Percentiles rank a stretch among this genome's conserved stretches.
phyloP scores from a whole-genome alignment of 2,329 filamentous ascomycete species.

The Monilinia polystroma region DNA sequence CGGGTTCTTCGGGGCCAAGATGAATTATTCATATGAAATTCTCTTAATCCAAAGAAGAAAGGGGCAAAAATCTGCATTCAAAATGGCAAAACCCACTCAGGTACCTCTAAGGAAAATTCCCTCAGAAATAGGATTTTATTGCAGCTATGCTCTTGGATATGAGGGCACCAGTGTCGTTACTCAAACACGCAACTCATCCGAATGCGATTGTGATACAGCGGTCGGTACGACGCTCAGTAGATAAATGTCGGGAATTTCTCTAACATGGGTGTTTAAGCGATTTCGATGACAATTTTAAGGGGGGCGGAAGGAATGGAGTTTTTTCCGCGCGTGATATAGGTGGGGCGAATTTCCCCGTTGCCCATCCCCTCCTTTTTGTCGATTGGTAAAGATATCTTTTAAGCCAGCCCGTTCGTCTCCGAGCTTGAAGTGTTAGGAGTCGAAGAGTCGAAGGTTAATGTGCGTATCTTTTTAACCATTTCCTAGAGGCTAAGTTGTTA shows the following conservation, averaged over 20 bases:
- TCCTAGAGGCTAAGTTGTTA: too few relatives aligned
- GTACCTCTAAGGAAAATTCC: not conserved
- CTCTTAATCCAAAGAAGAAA: not conserved
- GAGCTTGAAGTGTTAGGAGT: not conserved
- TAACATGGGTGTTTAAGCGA: constrained; percentile 1
- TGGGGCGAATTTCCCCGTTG: not conserved
- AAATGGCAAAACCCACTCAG: not conserved
- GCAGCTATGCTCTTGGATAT: not conserved
- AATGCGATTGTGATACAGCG: not conserved
- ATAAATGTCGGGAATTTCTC: not conserved
- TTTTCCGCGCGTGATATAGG: not conserved
- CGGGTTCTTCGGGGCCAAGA: not conserved
- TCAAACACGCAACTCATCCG: not conserved
- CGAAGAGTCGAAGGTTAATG: not conserved
- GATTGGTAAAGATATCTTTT: not conserved
- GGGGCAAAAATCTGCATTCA: not conserved
- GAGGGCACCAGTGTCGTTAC: not conserved
- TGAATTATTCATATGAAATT: not conserved
- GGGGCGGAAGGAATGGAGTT: too few relatives aligned
- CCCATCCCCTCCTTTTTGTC: not conserved
- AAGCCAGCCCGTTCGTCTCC: not conserved
- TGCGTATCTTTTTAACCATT: not conserved
- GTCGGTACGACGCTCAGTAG: not conserved
- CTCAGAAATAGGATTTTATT: not conserved
- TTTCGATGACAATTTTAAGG: not conserved